Percentiles rank a stretch among this genome's conserved stretches.
phyloP scores from a whole-genome alignment of 2,329 filamentous ascomycete genomes.

The Metarhizium humberi region DNA sequence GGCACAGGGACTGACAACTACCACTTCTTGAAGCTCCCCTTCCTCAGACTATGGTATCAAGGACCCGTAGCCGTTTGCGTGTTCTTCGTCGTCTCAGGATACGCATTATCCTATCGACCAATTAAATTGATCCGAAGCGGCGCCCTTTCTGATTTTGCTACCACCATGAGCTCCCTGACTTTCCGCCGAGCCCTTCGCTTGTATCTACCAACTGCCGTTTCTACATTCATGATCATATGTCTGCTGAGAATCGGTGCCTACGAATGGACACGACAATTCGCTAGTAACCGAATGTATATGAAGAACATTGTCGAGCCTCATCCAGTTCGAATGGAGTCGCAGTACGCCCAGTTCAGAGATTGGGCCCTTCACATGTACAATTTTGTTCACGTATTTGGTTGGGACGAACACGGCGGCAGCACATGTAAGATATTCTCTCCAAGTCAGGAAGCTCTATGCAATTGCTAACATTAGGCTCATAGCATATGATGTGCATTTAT shows the following conservation, averaged over 20 bases:
- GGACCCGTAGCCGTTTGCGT: constrained; percentile 48
- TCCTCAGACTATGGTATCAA: constrained; percentile 43
- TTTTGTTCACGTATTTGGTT: constrained; percentile 42
- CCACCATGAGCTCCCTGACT: constrained; percentile 37
- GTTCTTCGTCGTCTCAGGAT: constrained; percentile 55
- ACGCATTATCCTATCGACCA: constrained; percentile 46
- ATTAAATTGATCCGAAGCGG: constrained; percentile 34
- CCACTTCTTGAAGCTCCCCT: constrained; percentile 40
- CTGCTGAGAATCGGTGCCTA: constrained; percentile 37
- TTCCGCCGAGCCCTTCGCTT: constrained; percentile 44
- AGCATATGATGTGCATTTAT: constrained; percentile 48
- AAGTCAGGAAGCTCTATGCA: background rate
- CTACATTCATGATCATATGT: constrained; percentile 36
- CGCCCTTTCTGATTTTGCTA: constrained; percentile 29
- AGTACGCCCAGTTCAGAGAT: constrained; percentile 31
- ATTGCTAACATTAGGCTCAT: constrained; percentile 11
- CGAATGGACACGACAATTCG: constrained; percentile 38
- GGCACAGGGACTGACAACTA: constrained; percentile 34
- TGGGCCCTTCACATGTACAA: constrained; percentile 39
- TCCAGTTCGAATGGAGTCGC: constrained; percentile 26
- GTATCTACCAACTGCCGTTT: constrained; percentile 40
- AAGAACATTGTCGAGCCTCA: constrained; percentile 41
- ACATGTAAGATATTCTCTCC: constrained; percentile 23
- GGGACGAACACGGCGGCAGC: constrained; percentile 37
- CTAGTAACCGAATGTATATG: constrained; percentile 31